A percentile compares a stretch with the other conserved stretches of the same genome.
Evolutionary conservation across 495 filamentous ascomycete species (phyloP).

Genomic region (Pseudoneurospora amorphoporcata): DNA sequence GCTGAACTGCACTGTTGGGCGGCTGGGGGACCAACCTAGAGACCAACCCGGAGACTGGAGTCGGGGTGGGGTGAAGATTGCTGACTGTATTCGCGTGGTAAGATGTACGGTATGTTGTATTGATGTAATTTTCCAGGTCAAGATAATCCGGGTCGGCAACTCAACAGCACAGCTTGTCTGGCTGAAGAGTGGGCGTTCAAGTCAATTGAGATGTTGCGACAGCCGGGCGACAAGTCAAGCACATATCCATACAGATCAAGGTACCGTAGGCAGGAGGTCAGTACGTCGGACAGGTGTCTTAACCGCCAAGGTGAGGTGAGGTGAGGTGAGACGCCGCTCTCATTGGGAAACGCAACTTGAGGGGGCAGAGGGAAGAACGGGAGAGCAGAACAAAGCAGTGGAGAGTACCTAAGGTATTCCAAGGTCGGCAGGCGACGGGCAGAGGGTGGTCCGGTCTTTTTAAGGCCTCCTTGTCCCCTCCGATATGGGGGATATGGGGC

Average conservation of each 20-base stretch:
- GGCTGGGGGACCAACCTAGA: background rate
- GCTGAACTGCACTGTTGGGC: background rate
- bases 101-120: background rate
- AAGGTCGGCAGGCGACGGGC: conserved; percentile 13
- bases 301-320: background rate
- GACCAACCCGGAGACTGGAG: background rate
- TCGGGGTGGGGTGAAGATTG: background rate
- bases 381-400: background rate
- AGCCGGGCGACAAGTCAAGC: background rate
- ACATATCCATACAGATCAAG: background rate
- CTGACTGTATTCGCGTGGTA: background rate
- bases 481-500: background rate
- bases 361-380: background rate
- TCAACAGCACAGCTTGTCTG: background rate
- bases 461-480: background rate
- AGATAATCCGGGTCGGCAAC: background rate
- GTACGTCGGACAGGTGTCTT: background rate
- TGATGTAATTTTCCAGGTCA: background rate
- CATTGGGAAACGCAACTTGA: background rate
- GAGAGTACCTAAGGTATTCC: conserved; percentile 13
- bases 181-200: background rate
- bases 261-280: background rate
- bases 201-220: background rate
- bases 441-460: conserved; percentile 16
- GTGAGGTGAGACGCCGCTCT: background rate